A percentile compares a stretch with the other conserved stretches of the same genome.
Conservation (phyloP, 768 basidiomycete genomes). For the Naganishia onofrii region DNA sequence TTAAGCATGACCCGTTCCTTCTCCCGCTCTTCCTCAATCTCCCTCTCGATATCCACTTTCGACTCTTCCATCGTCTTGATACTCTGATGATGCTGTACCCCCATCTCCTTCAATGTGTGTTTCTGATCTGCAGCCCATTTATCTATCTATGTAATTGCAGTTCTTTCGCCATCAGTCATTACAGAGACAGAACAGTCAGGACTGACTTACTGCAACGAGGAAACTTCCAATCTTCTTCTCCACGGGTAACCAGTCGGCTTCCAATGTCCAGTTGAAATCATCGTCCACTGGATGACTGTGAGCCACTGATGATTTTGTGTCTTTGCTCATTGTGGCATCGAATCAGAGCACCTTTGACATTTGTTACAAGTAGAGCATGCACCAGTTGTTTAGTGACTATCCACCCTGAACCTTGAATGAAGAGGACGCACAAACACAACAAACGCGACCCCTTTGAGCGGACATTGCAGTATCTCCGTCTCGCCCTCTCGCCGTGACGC, state of each 20-base stretch:
- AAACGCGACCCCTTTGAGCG: not conserved
- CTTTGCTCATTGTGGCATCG: constrained; percentile 16
- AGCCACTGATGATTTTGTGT: constrained; percentile 7
- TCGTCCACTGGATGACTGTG: constrained; percentile 14
- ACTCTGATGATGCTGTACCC: constrained; percentile 62
- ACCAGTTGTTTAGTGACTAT: constrained; percentile 7
- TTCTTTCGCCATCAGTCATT: too few relatives aligned
- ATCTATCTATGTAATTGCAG: constrained; percentile 44
- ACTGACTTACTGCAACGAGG: constrained; percentile 17
- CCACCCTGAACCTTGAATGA: not conserved
- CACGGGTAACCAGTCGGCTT: constrained; percentile 16
- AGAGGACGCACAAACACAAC: constrained; percentile 17
- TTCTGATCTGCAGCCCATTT: constrained; percentile 72
- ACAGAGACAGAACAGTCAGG: too few relatives aligned
- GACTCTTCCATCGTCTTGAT: constrained; percentile 66
- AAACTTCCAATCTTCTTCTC: constrained; percentile 25
- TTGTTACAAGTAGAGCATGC: not conserved
- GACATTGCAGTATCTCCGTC: not conserved
- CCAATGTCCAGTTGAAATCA: constrained; percentile 16
- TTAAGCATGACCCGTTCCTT: constrained; percentile 74
- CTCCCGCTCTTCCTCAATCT: constrained; percentile 72
- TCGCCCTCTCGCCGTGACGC: not conserved
- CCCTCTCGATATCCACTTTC: constrained; percentile 62
- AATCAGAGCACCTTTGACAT: not conserved
- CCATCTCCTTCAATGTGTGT: constrained; percentile 66